Evolutionary conservation across 768 basidiomycete species (phyloP).

Genomic region (Botryobasidium botryosum): DNA sequence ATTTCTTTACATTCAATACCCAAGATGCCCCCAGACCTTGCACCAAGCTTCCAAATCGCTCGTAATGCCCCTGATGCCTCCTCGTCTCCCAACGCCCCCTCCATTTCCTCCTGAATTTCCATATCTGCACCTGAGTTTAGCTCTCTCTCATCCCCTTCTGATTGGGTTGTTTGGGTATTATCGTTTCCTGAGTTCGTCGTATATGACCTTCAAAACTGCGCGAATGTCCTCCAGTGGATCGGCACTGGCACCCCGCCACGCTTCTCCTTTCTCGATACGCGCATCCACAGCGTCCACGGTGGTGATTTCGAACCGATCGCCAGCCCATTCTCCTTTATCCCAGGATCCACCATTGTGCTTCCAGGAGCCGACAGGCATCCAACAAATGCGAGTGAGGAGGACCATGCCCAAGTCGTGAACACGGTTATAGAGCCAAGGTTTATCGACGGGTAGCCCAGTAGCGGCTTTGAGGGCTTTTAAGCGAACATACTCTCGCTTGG

Average conservation of each 20-base stretch:
- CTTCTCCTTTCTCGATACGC: neutral
- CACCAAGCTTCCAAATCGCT: too few species aligned
- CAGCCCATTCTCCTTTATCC: constrained; percentile 15
- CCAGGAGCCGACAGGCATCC: constrained; percentile 7
- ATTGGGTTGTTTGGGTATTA: too few species aligned
- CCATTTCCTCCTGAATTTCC: too few species aligned
- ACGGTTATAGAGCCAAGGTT: too few species aligned
- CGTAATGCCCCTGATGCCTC: too few species aligned
- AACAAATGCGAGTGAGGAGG: constrained; percentile 11
- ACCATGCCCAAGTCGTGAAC: constrained; percentile 10
- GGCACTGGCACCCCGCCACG: neutral
- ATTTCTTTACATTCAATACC: too few species aligned
- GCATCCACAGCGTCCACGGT: constrained; percentile 4
- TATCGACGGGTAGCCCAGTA: neutral
- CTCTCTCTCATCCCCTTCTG: too few species aligned
- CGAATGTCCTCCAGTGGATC: neutral
- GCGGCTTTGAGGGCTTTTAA: neutral
- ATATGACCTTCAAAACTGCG: neutral
- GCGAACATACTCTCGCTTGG: neutral
- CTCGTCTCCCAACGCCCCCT: too few species aligned
- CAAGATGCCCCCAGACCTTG: too few species aligned
- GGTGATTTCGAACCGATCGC: too few species aligned
- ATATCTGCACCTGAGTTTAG: too few species aligned
- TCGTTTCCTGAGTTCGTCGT: too few species aligned
- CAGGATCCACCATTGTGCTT: constrained; percentile 8